Evolutionary conservation across 2,329 filamentous ascomycete genomes (phyloP), one percentile per base, ranked within the genome.

Genomic region (Fusarium devonianum): DNA sequence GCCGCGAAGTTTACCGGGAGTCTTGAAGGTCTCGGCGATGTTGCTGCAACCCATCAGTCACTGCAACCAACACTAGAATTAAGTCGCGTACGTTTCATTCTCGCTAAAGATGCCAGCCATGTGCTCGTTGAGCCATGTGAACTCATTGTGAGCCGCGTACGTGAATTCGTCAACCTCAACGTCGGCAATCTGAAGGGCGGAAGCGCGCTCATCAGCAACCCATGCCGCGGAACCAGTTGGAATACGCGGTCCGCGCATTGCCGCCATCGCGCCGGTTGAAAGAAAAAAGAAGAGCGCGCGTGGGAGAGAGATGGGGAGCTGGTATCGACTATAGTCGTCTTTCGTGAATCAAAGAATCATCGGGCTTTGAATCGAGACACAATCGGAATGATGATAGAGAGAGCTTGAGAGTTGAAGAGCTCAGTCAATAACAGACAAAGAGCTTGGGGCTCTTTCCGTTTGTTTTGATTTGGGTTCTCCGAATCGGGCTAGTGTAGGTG

Each of bases 91-190:
- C 94, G 92, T 84, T 73, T 92, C 85, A 67, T 92, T 89, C 64
- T 88, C 86, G 65, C 86, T 88, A 70, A 97, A 96, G 67, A 99
- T 90, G 57, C 96, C 91, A 38, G 85, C 85, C 93, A 99, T 97
- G 72, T 99, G 94, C 75, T 97, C 94, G 68, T 99, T 97, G 64
- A 99, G 79, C 94, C 94, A 99, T 70, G 97, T 92, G 67, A 97
- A 78, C 71, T 99, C 94, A 73, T 97, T 96, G 49, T 90, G 85
- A 55, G 90, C 92, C 21, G 92, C 91, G 74, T 90, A 97, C 32
- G 89, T 85, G 68, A 97, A 95, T 74, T 99, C 95, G 62, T 97
- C 93, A 44, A 90, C 83, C 71, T 97, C 94, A 46, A 91, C 83
- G 35, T 88, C 81, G 12, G 89, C 82, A 56, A 97, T 86, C 59